Conservation (phyloP, 2,329 filamentous ascomycete genomes). For the Trichoderma semiorbis region DNA sequence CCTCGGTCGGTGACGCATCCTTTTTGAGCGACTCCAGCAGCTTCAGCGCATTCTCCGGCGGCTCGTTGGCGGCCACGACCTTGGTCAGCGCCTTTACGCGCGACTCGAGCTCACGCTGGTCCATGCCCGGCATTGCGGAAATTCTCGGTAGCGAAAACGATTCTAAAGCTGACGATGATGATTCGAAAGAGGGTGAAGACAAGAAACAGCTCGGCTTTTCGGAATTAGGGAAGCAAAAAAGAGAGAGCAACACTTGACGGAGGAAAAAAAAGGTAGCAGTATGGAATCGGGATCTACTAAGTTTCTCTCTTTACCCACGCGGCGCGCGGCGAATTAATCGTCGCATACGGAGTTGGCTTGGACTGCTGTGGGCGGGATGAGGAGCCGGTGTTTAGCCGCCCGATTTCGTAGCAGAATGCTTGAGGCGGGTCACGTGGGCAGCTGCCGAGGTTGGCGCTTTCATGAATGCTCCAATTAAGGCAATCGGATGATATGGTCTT, state of each 20-base stretch:
- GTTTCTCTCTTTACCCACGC: background rate
- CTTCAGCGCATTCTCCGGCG: constrained; percentile 65
- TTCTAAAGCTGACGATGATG: background rate
- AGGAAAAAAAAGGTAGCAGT: background rate
- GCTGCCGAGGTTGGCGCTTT: background rate
- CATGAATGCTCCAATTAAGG: background rate
- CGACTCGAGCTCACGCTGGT: constrained; percentile 75
- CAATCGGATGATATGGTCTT: background rate
- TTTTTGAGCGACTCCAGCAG: constrained; percentile 77
- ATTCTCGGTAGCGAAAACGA: background rate
- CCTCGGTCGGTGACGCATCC: constrained; percentile 79
- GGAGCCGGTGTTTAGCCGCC: background rate
- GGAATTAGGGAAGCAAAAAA: background rate
- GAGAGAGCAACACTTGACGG: background rate
- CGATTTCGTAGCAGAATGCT: background rate
- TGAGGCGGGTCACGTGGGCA: background rate
- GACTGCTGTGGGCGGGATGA: background rate
- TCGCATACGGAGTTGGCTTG: background rate
- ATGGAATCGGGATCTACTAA: background rate
- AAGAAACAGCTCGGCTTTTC: background rate
- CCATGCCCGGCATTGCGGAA: constrained; percentile 50
- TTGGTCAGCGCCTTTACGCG: constrained; percentile 78
- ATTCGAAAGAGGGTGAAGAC: background rate
- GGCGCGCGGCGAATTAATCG: constrained; percentile 12
- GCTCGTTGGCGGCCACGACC: constrained; percentile 70